Evolutionary conservation across 2,329 filamentous ascomycete species (phyloP).

Genomic region (Neospermospora avenae): DNA sequence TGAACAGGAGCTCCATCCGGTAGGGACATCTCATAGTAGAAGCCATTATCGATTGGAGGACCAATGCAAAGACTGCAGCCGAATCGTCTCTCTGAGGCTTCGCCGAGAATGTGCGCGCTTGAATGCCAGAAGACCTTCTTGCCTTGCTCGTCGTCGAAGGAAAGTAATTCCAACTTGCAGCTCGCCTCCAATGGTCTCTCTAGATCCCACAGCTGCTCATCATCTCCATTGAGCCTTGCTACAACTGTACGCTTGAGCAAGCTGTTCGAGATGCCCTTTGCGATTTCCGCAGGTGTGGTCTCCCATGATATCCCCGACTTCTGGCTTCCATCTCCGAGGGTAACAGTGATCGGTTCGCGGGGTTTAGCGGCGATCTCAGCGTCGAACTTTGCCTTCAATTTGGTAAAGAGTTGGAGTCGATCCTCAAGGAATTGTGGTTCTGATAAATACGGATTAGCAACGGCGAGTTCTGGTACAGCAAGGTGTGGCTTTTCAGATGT

Average conservation of each 20-base stretch:
- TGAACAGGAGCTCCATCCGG: slow-evolving; percentile 68
- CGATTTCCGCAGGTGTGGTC: slow-evolving; percentile 79
- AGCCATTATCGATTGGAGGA: slow-evolving; percentile 85
- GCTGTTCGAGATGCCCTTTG: slow-evolving; percentile 78
- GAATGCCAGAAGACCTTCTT: slow-evolving; percentile 99
- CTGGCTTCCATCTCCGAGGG: slow-evolving; percentile 68
- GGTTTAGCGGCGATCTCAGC: slow-evolving; percentile 70
- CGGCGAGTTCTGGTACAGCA: neutral
- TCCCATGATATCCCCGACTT: slow-evolving; percentile 81
- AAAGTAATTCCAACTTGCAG: slow-evolving; percentile 79
- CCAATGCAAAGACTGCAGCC: slow-evolving; percentile 92
- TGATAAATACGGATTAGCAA: slow-evolving; percentile 20
- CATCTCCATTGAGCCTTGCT: slow-evolving; percentile 72
- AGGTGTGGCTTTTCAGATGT: too few relatives aligned
- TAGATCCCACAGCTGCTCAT: slow-evolving; percentile 80
- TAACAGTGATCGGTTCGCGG: slow-evolving; percentile 70
- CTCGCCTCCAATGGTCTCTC: slow-evolving; percentile 85
- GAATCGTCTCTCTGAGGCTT: slow-evolving; percentile 86
- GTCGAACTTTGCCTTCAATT: slow-evolving; percentile 79
- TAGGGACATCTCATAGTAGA: slow-evolving; percentile 96
- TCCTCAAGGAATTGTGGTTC: slow-evolving; percentile 71
- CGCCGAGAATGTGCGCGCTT: slow-evolving; percentile 91
- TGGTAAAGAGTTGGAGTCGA: slow-evolving; percentile 83
- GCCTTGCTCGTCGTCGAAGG: slow-evolving; percentile 70
- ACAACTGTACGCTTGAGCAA: slow-evolving; percentile 84